phyloP scores from a whole-genome alignment of 192 early-diverging fungal genomes.

The Pilobolus umbonatus region DNA sequence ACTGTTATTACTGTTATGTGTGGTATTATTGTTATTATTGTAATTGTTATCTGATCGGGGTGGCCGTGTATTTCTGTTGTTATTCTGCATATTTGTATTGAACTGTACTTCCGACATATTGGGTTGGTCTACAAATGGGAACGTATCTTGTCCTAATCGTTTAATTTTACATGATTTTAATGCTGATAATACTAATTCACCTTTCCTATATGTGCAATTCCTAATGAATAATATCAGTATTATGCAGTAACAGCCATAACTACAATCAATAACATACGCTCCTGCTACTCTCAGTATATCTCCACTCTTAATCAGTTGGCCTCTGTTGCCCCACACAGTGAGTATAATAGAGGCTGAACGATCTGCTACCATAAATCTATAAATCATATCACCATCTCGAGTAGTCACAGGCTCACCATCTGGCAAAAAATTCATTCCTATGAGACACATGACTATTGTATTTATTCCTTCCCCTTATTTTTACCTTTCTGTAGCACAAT shows the following conservation, averaged over 20 bases:
- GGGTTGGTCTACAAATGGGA: conserved; percentile 34
- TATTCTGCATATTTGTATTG: not conserved
- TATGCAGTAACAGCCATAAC: not conserved
- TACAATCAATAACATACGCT: conserved; percentile 28
- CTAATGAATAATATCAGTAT: conserved; percentile 11
- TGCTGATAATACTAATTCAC: conserved; percentile 47
- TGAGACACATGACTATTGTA: not conserved
- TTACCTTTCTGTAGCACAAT: conserved; percentile 57
- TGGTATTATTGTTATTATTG: not conserved
- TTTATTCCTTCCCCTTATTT: not conserved
- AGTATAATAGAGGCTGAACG: conserved; percentile 52
- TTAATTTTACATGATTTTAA: conserved; percentile 48
- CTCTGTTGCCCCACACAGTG: conserved; percentile 53
- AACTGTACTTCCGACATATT: conserved; percentile 24
- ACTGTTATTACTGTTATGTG: conserved; percentile 1
- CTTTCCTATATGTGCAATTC: conserved; percentile 49
- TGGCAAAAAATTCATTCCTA: not conserved
- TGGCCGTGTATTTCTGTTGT: not conserved
- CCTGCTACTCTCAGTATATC: conserved; percentile 55
- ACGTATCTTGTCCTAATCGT: conserved; percentile 53
- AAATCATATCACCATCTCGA: conserved; percentile 46
- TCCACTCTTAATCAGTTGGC: conserved; percentile 45
- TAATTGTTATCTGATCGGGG: not conserved
- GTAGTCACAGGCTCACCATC: conserved; percentile 40
- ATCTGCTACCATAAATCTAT: conserved; percentile 61